Evolutionary conservation across 139 green algal species (phyloP).

Genomic region (Ettlia oleoabundans): DNA sequence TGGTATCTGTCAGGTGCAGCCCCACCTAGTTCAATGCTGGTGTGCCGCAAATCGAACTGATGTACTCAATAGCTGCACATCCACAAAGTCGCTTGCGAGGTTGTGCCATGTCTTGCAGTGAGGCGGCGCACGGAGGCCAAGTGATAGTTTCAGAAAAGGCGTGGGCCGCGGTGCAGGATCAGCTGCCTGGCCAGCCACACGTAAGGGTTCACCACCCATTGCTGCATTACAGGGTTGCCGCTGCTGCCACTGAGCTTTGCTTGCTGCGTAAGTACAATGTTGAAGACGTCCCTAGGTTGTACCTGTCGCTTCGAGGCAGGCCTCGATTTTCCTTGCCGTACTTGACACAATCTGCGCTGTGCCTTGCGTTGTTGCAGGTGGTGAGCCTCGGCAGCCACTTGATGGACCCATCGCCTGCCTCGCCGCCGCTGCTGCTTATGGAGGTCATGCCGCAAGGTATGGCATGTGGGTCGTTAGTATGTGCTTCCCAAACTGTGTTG

Average conservation of each 20-base stretch:
- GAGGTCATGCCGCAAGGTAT: conserved; percentile 70
- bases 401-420: conserved; percentile 15
- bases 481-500: background rate
- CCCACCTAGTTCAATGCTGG: too few relatives aligned
- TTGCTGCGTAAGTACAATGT: too few relatives aligned
- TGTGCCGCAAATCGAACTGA: too few relatives aligned
- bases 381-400: conserved; percentile 78
- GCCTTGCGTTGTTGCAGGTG: conserved; percentile 34
- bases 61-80: too few relatives aligned
- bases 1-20: too few relatives aligned
- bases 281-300: too few relatives aligned
- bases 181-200: conserved; percentile 54
- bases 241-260: too few relatives aligned
- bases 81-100: too few relatives aligned
- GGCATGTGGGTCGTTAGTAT: background rate
- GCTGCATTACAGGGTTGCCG: too few relatives aligned
- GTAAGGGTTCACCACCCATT: background rate
- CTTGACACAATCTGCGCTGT: too few relatives aligned
- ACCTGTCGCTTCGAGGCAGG: too few relatives aligned
- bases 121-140: conserved; percentile 48
- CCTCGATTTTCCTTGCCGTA: too few relatives aligned
- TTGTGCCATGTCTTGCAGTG: conserved; percentile 17
- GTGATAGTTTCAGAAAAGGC: conserved; percentile 77
- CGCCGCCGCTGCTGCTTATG: conserved; percentile 64
- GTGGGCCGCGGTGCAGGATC: conserved; percentile 75